Evolutionary conservation across 495 filamentous ascomycete species (phyloP), one percentile per base, ranked within the genome.

Genomic region (Penicillium macrosclerotiorum): DNA sequence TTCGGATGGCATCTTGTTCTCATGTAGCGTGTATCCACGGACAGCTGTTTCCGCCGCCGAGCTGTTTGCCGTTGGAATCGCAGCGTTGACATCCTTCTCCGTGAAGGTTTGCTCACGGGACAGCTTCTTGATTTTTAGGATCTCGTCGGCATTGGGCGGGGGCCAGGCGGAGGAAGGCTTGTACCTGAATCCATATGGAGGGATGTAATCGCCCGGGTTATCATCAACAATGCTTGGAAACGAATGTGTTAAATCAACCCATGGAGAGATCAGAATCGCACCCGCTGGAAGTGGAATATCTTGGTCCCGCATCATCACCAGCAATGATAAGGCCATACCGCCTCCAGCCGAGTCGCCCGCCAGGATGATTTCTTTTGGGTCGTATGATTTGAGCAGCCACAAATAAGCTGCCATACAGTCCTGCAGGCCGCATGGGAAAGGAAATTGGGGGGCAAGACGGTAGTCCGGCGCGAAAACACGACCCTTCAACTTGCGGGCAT

Each of bases 311-410:
- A 96, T 66, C 9, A 80, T 82, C 26, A 95, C 82, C 42, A 97
- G 72, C 75, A 95, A 72, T 64, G 77, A 81, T 42, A 96, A 53
- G 4, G 90, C 76, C 88, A 97, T 86, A 0, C 90, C 92, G 20
- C 79, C 92, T 20, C 92, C 92, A 1, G 92, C 92, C 9, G 90
- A 96, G 52, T 97, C 92, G 8, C 92, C 92, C 0, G 89, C 90
- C 8, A 88, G 54, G 18, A 97, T 71, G 23, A 96, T 90, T 22
- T 89, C 89, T 26, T 75, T 82, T 0, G 90, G 80, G 22, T 85
- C 74, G 48, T 96, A 85, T 5, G 76, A 65, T 13, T 80, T 79
- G 17, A 97, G 70, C 6, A 97, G 78, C 55, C 84, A 86, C 1
- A 96, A 67, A 60, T 97, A 97, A 2, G 89, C 79, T 6, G 92